Evolutionary conservation across 768 basidiomycete genomes (phyloP).

Genomic region (Mycena vitilis): DNA sequence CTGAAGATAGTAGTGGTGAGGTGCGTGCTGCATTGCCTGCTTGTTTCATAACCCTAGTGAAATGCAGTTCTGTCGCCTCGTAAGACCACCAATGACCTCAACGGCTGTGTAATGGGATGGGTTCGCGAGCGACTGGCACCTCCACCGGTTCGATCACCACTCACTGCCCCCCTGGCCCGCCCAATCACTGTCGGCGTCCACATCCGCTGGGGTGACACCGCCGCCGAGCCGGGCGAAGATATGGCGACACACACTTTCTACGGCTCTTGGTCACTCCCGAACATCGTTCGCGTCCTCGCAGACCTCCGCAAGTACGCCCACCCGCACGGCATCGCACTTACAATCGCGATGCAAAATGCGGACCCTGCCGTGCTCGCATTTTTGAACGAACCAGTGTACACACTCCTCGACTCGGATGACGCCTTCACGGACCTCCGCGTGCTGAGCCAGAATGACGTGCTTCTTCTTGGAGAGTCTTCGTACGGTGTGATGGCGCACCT

Average conservation of each 20-base stretch:
- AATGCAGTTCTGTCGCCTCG: too few relatives aligned
- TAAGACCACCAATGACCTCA: constrained; percentile 27
- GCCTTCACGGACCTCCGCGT: constrained; percentile 16
- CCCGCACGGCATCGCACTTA: constrained; percentile 26
- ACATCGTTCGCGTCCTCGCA: constrained; percentile 29
- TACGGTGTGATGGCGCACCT: constrained; percentile 29
- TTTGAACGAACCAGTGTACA: constrained; percentile 23
- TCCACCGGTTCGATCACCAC: constrained; percentile 9
- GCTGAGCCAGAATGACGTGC: constrained; percentile 30
- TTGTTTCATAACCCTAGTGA: too few relatives aligned
- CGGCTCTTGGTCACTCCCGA: constrained; percentile 28
- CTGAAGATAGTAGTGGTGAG: constrained; percentile 22
- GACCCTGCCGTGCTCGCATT: constrained; percentile 21
- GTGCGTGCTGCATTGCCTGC: constrained; percentile 16
- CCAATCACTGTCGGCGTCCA: constrained; percentile 29
- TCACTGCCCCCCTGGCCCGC: constrained; percentile 13
- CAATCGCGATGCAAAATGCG: constrained; percentile 29
- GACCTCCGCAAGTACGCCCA: constrained; percentile 24
- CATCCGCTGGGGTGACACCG: constrained; percentile 32
- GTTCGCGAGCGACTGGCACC: constrained; percentile 28
- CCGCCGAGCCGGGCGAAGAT: constrained; percentile 15
- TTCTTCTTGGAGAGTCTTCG: constrained; percentile 28
- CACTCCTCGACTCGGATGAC: constrained; percentile 27
- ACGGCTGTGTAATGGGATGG: constrained; percentile 33
- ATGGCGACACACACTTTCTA: constrained; percentile 17